A percentile compares a stretch with the other conserved stretches of the same genome.
phyloP scores from a whole-genome alignment of 768 basidiomycete genomes.

The Lactarius pseudohatsudake region DNA sequence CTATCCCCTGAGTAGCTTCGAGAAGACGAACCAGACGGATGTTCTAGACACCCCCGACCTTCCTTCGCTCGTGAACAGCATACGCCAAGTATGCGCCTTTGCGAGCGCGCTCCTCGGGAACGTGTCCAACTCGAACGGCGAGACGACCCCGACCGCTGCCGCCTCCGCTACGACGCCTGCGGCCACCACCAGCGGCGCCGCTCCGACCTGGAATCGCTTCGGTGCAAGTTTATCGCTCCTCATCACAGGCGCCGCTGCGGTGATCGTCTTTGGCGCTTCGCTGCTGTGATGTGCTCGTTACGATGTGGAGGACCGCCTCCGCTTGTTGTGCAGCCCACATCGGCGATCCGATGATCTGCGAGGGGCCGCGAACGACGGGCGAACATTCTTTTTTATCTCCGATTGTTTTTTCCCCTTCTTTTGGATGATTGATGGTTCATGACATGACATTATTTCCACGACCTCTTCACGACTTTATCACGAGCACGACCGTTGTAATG shows the following conservation, averaged over 20 bases:
- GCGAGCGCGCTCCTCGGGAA: constrained; percentile 54
- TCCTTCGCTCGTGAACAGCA: constrained; percentile 48
- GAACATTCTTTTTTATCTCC: not conserved
- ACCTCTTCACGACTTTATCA: constrained; percentile 26
- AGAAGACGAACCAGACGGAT: constrained; percentile 55
- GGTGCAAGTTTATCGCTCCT: not conserved
- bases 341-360: not conserved
- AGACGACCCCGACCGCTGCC: constrained; percentile 36
- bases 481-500: constrained; percentile 17
- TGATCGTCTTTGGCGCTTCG: constrained; percentile 2
- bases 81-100: constrained; percentile 53
- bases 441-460: constrained; percentile 23
- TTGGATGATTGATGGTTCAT: constrained; percentile 7
- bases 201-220: not conserved
- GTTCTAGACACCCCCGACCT: constrained; percentile 49
- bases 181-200: not conserved
- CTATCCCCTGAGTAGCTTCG: constrained; percentile 43
- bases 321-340: not conserved
- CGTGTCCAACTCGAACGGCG: constrained; percentile 46
- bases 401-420: not conserved
- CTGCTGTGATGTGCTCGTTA: not conserved
- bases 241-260: not conserved
- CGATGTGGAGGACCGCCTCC: not conserved
- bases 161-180: constrained; percentile 12
- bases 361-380: not conserved